Conservation (phyloP, 2,329 filamentous ascomycete species). For the Mariannaea elegans region DNA sequence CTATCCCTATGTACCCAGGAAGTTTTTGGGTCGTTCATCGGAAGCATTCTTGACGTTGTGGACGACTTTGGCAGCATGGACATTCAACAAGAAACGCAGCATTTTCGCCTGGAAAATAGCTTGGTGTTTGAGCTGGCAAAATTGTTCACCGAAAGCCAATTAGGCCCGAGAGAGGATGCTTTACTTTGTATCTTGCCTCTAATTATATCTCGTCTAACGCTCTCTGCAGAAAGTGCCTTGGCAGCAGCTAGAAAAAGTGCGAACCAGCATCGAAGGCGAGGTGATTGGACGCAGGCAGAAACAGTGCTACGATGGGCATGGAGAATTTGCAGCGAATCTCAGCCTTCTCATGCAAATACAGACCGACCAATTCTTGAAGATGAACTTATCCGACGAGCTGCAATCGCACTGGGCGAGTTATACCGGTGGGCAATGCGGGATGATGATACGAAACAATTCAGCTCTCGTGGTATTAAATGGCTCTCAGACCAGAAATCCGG, state of each 20-base stretch:
- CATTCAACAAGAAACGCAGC: neutral
- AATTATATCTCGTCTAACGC: neutral
- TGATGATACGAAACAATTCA: neutral
- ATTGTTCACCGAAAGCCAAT: neutral
- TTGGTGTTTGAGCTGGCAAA: neutral
- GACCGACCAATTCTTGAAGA: neutral
- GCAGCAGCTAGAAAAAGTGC: neutral
- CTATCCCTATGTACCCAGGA: neutral
- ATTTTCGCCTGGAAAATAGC: neutral
- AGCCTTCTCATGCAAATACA: neutral
- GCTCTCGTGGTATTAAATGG: neutral
- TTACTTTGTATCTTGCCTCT: neutral
- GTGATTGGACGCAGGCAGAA: neutral
- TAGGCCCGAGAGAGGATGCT: neutral
- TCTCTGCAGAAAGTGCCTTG: neutral
- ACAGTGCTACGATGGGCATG: neutral
- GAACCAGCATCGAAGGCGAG: neutral
- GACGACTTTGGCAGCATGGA: neutral
- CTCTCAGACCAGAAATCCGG: neutral
- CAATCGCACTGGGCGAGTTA: neutral
- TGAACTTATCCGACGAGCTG: neutral
- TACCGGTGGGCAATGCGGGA: neutral
- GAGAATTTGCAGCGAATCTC: conserved; percentile 6
- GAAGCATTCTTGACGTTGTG: neutral
- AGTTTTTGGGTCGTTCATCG: conserved; percentile 3